phyloP scores from a whole-genome alignment of 169 alveolate genomes.

The Blepharisma undulans region DNA sequence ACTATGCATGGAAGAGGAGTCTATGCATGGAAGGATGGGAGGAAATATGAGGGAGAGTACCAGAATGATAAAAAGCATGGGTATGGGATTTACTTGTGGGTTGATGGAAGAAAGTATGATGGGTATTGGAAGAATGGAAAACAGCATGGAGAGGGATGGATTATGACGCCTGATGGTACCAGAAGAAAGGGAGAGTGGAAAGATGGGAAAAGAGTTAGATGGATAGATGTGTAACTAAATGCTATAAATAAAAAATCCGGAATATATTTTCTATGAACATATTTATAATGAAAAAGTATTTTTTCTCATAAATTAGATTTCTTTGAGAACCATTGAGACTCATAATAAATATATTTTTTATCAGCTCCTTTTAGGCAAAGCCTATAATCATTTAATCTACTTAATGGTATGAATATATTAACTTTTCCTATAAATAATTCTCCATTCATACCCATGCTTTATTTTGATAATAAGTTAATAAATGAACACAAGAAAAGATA shows the following conservation, averaged over 20 bases:
- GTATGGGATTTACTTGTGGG: constrained; percentile 72
- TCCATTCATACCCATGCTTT: too few relatives aligned
- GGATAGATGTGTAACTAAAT: constrained; percentile 53
- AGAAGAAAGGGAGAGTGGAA: constrained; percentile 73
- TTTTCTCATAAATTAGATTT: too few relatives aligned
- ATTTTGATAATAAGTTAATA: too few relatives aligned
- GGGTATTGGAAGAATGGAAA: constrained; percentile 74
- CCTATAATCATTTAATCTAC: too few relatives aligned
- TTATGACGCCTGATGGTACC: constrained; percentile 57
- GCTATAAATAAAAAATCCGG: too few relatives aligned
- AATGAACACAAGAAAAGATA: background rate
- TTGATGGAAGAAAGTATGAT: constrained; percentile 75
- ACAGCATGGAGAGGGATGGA: constrained; percentile 77
- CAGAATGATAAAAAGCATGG: constrained; percentile 66
- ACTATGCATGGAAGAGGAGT: constrained; percentile 79
- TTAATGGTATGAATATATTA: too few relatives aligned
- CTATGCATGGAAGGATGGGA: constrained; percentile 71
- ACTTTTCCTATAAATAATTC: too few relatives aligned
- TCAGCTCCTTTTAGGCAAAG: too few relatives aligned
- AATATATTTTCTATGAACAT: too few relatives aligned
- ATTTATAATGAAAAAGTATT: too few relatives aligned
- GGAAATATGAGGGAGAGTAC: constrained; percentile 71
- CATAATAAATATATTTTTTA: too few relatives aligned
- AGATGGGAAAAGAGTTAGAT: constrained; percentile 69
- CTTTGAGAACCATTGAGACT: too few relatives aligned